Evolutionary conservation across 495 filamentous ascomycete genomes (phyloP).

Genomic region (Tuber magnatum): DNA sequence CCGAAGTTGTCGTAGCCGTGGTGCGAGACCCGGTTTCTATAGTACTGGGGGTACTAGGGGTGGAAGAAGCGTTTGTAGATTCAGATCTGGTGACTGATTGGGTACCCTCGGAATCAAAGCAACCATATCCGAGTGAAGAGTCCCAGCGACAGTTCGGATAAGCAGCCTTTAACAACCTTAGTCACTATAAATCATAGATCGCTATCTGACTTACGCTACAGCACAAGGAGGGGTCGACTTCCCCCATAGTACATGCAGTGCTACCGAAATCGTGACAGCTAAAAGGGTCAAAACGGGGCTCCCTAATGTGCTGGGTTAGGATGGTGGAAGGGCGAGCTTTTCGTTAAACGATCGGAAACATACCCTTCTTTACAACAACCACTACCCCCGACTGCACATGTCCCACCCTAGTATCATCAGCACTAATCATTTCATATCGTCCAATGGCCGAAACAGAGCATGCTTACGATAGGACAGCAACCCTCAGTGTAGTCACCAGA

Average conservation of each 20-base stretch:
- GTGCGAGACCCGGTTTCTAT: background rate
- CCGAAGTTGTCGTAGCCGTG: background rate
- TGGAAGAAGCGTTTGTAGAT: background rate
- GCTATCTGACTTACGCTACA: background rate
- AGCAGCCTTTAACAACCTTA: constrained; percentile 18
- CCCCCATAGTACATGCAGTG: constrained; percentile 16
- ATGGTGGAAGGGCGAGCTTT: background rate
- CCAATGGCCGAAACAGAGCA: background rate
- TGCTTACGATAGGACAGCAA: constrained; percentile 17
- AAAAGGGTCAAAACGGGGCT: constrained; percentile 15
- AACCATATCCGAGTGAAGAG: constrained; percentile 21
- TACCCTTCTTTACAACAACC: constrained; percentile 25
- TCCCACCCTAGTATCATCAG: constrained; percentile 10
- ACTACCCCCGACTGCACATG: constrained; percentile 9
- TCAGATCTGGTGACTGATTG: background rate
- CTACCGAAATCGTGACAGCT: constrained; percentile 23
- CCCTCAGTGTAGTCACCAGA: constrained; percentile 13
- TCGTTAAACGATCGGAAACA: background rate
- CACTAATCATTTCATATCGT: background rate
- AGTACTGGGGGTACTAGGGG: background rate
- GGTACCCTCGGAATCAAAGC: constrained; percentile 14
- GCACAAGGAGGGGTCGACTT: background rate
- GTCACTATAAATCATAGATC: constrained; percentile 1
- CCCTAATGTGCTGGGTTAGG: constrained; percentile 4
- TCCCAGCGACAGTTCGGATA: constrained; percentile 17